phyloP scores from a whole-genome alignment of 2,329 filamentous ascomycete genomes.

The Bipolaris sorokiniana region DNA sequence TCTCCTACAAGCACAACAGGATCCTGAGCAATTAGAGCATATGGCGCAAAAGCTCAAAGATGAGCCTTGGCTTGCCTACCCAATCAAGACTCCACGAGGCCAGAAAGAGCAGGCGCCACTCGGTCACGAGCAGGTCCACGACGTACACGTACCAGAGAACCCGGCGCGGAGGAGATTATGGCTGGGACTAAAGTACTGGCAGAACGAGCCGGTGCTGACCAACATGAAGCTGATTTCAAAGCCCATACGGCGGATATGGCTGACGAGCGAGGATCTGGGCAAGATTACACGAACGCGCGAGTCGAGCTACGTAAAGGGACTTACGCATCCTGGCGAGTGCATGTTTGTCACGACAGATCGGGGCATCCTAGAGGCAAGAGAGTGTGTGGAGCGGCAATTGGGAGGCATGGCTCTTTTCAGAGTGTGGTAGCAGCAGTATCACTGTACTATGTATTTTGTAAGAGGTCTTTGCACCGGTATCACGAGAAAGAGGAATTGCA shows the following conservation, averaged over 20 bases:
- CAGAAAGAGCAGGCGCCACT: conserved; percentile 17
- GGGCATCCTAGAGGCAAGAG: conserved; percentile 80
- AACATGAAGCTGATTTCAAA: conserved; percentile 72
- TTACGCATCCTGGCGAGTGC: conserved; percentile 79
- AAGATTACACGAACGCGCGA: conserved; percentile 72
- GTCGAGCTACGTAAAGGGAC: conserved; percentile 70
- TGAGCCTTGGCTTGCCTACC: conserved; percentile 52
- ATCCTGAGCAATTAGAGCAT: conserved; percentile 35
- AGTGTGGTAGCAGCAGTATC: conserved; percentile 50
- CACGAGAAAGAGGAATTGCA: conserved; percentile 3
- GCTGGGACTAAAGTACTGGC: conserved; percentile 90
- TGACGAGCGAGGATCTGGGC: conserved; percentile 67
- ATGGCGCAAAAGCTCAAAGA: conserved; percentile 43
- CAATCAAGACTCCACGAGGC: conserved; percentile 11
- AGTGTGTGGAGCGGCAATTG: conserved; percentile 78
- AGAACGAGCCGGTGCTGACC: conserved; percentile 77
- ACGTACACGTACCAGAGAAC: conserved; percentile 58
- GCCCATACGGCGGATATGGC: conserved; percentile 73
- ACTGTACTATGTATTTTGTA: conserved; percentile 9
- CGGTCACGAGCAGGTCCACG: conserved; percentile 29
- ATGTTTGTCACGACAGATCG: conserved; percentile 78
- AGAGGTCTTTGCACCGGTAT: conserved; percentile 11
- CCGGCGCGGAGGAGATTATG: conserved; percentile 78
- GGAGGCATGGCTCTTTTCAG: conserved; percentile 83
- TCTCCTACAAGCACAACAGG: conserved; percentile 39